These are phyloP conservation scores for Geotrichum candidum DNA, from an alignment of 1,139 yeast species.

Conservation along the genomic window DNA sequence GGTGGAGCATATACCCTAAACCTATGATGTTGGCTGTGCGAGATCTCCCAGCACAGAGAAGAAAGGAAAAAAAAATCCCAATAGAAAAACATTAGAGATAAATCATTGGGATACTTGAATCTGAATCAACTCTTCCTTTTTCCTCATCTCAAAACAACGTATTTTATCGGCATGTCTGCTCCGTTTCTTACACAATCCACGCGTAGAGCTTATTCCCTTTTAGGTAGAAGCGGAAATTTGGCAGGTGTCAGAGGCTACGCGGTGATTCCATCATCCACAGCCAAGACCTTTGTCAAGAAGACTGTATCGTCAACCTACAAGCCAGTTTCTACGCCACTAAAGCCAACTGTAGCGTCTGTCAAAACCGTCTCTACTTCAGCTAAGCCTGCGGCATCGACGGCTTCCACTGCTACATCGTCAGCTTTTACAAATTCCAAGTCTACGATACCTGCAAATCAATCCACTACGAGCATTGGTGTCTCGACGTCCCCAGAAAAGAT, in stretches of 20 bases:
- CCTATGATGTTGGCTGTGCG: neutral
- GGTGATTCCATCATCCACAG: neutral
- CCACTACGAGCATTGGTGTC: neutral
- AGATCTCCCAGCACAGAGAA: neutral
- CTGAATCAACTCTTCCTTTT: neutral
- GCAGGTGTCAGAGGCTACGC: neutral
- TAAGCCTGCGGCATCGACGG: neutral
- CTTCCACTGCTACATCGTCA: neutral
- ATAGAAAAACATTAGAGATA: neutral
- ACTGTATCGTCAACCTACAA: constrained; percentile 1
- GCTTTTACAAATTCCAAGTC: neutral
- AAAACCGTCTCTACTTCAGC: neutral
- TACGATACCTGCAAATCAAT: neutral
- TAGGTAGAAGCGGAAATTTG: neutral
- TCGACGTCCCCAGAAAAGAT: neutral
- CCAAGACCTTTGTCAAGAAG: constrained; percentile 1
- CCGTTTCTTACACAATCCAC: neutral
- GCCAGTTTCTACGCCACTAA: neutral
- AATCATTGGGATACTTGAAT: neutral
- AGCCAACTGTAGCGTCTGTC: neutral
- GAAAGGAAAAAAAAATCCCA: neutral
- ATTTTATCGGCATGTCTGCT: neutral
- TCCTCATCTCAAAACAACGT: neutral
- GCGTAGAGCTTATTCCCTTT: neutral
- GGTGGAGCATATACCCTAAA: neutral